Evolutionary conservation across 805 yeast genomes (phyloP).

Genomic region (Spencermartinsiella europaea): DNA sequence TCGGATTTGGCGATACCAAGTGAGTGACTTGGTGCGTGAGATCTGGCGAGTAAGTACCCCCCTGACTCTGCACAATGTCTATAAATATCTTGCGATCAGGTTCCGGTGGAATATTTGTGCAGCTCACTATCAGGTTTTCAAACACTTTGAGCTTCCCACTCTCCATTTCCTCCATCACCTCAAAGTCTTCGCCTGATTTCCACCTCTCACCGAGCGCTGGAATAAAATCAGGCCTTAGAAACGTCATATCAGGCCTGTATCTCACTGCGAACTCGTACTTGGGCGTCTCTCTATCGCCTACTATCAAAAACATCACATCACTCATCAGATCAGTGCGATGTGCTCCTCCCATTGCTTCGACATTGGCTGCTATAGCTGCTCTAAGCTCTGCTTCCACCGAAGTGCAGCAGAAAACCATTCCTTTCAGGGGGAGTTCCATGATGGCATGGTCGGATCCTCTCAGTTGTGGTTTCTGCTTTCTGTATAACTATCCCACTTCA

Average conservation of each 20-base stretch:
- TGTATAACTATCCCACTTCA: too few species aligned
- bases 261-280: slow-evolving; percentile 49
- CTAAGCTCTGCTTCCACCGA: slow-evolving; percentile 16
- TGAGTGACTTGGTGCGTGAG: slow-evolving; percentile 27
- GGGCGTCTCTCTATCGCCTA: slow-evolving; percentile 47
- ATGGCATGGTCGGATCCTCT: background rate
- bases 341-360: slow-evolving; percentile 44
- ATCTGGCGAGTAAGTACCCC: slow-evolving; percentile 30
- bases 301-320: slow-evolving; percentile 48
- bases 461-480: too few species aligned
- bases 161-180: slow-evolving; percentile 23
- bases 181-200: slow-evolving; percentile 45
- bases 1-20: slow-evolving; percentile 27
- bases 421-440: slow-evolving; percentile 11
- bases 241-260: slow-evolving; percentile 45
- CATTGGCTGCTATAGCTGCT: slow-evolving; percentile 32
- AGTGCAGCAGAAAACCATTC: slow-evolving; percentile 21
- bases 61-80: slow-evolving; percentile 28
- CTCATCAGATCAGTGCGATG: slow-evolving; percentile 45
- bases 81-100: slow-evolving; percentile 24
- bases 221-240: slow-evolving; percentile 47
- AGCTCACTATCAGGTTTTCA: slow-evolving; percentile 32
- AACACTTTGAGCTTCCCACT: slow-evolving; percentile 25
- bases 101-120: slow-evolving; percentile 34
- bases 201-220: slow-evolving; percentile 44